These are phyloP conservation scores for Theobroma grandiflorum DNA, from an alignment of 441 rosid species.

Conservation along the genomic window DNA sequence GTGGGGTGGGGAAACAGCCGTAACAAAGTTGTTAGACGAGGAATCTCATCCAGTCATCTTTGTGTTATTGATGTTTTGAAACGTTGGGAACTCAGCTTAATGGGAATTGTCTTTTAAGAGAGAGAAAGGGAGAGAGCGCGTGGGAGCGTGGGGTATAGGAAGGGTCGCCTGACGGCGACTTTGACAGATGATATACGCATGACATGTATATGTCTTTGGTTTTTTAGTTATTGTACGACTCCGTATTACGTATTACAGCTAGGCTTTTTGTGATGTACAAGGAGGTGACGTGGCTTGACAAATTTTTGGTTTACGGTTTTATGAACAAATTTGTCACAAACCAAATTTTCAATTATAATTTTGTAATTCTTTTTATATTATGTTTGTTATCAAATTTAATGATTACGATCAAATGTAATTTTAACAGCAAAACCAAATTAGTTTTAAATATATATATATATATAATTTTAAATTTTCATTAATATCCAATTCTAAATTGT, in stretches of 20 bases:
- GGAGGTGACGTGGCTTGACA: not conserved
- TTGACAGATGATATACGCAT: not conserved
- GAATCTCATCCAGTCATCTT: not conserved
- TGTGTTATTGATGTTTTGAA: not conserved
- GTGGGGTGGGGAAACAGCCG: constrained; percentile 8
- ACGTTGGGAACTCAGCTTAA: not conserved
- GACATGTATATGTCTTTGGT: not conserved
- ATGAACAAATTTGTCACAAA: no score
- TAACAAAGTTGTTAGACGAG: not conserved
- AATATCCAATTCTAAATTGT: no score
- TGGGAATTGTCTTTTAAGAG: not conserved
- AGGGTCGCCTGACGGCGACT: constrained; percentile 43
- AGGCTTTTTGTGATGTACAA: not conserved
- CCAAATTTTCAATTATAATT: no score
- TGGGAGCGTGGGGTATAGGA: not conserved
- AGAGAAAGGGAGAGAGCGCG: constrained; percentile 4
- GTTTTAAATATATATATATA: no score
- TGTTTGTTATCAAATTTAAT: no score
- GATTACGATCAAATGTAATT: no score
- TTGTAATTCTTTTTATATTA: no score
- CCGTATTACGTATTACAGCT: not conserved
- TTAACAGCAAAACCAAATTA: no score
- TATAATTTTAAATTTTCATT: no score
- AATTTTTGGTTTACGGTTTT: not conserved
- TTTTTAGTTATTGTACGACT: not conserved